Evolutionary conservation across 768 basidiomycete species (phyloP).

Genomic region (Leucocoprinus sp.): DNA sequence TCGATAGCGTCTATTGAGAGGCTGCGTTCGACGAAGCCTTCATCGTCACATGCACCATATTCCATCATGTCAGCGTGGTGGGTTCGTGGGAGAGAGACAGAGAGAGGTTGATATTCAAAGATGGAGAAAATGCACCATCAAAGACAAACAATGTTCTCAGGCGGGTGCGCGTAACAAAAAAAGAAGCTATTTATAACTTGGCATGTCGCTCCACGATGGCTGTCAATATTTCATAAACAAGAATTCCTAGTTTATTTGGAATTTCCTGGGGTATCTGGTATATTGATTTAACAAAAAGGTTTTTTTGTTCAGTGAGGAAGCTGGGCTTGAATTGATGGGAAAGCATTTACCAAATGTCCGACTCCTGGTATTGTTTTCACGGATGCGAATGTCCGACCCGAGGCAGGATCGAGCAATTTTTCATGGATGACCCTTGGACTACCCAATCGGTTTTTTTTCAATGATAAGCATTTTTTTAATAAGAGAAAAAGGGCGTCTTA

Average conservation of each 20-base stretch:
- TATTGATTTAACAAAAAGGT: too few species aligned
- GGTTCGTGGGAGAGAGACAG: background rate
- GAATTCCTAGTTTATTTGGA: slow-evolving; percentile 8
- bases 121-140: slow-evolving; percentile 3
- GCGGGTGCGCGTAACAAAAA: background rate
- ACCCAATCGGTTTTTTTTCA: background rate
- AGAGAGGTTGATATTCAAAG: background rate
- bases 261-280: slow-evolving; percentile 13
- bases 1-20: slow-evolving; percentile 3
- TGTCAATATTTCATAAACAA: slow-evolving; percentile 6
- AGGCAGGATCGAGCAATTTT: slow-evolving; percentile 25
- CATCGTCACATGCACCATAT: background rate
- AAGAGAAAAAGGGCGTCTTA: slow-evolving; percentile 38
- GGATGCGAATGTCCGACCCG: slow-evolving; percentile 28
- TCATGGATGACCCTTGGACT: slow-evolving; percentile 30
- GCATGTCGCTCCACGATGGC: background rate
- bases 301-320: background rate
- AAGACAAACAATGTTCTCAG: background rate
- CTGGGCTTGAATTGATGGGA: background rate
- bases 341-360: slow-evolving; percentile 23
- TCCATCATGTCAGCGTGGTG: background rate
- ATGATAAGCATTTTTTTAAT: background rate
- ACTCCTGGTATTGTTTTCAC: slow-evolving; percentile 20
- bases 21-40: background rate
- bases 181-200: background rate